A percentile compares a stretch with the other conserved stretches of the same genome.
These are phyloP conservation scores for Apiotrichum brassicae DNA, from an alignment of 1,284 basidiomycete species.

Conservation along the genomic window DNA sequence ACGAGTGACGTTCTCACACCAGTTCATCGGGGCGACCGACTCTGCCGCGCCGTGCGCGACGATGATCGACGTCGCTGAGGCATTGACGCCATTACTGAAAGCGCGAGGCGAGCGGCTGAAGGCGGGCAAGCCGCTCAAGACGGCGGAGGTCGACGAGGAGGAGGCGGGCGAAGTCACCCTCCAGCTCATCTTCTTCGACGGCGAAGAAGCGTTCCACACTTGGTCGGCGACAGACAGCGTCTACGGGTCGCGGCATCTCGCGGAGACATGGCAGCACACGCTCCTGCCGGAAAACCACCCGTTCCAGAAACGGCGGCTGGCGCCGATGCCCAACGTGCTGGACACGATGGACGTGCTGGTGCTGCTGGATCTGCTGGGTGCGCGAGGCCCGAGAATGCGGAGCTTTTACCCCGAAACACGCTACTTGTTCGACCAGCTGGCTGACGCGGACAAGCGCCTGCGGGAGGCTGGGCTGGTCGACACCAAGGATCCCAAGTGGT, in stretches of 20 bases:
- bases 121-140: conserved; percentile 36
- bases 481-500: conserved; percentile 36
- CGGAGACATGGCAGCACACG: conserved; percentile 68
- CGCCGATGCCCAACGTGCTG: conserved; percentile 58
- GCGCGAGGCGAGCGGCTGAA: conserved; percentile 56
- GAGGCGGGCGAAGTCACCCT: conserved; percentile 75
- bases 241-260: conserved; percentile 88
- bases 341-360: conserved; percentile 79
- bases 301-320: conserved; percentile 55
- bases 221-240: conserved; percentile 90
- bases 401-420: conserved; percentile 81
- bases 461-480: conserved; percentile 28
- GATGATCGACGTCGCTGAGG: conserved; percentile 80
- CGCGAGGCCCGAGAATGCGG: conserved; percentile 61
- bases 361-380: conserved; percentile 80
- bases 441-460: conserved; percentile 61
- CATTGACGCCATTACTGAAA: conserved; percentile 65
- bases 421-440: conserved; percentile 78
- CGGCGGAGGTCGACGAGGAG: conserved; percentile 56
- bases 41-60: conserved; percentile 94
- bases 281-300: conserved; percentile 56
- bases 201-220: conserved; percentile 87
- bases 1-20: conserved; percentile 16
- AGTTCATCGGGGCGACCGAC: conserved; percentile 97
- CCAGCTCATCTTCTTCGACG: conserved; percentile 96